A percentile compares a stretch with the other conserved stretches of the same genome.
Evolutionary conservation across 805 yeast genomes (phyloP).

Genomic region (Candida awuae): DNA sequence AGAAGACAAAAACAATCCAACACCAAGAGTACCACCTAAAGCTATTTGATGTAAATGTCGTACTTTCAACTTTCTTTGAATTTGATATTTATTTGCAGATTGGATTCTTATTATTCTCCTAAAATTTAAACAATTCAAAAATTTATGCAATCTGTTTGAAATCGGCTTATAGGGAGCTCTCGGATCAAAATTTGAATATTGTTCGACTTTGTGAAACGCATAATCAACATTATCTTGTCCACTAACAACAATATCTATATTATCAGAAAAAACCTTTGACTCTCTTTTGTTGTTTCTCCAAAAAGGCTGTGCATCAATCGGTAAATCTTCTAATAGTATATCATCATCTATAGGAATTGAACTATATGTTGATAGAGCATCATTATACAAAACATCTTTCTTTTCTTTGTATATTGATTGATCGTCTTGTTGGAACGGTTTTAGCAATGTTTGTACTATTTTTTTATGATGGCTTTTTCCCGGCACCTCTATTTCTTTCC

Average conservation of each 20-base stretch:
- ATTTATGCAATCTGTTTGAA: not conserved
- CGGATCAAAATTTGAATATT: constrained; percentile 12
- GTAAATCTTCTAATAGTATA: constrained; percentile 21
- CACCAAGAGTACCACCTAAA: constrained; percentile 72
- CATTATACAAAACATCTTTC: constrained; percentile 3
- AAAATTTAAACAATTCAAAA: constrained; percentile 8
- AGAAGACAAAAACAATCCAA: constrained; percentile 59
- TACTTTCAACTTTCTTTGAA: constrained; percentile 54
- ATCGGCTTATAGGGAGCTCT: not conserved
- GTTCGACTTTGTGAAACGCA: constrained; percentile 19
- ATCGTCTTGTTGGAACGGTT: not conserved
- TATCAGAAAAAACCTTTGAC: constrained; percentile 4
- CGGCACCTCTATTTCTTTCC: constrained; percentile 9
- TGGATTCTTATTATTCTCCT: constrained; percentile 12
- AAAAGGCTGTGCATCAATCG: constrained; percentile 23
- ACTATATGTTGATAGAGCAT: constrained; percentile 5
- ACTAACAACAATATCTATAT: constrained; percentile 25
- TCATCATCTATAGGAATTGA: constrained; percentile 27
- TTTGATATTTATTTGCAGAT: constrained; percentile 20
- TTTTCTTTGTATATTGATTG: constrained; percentile 3
- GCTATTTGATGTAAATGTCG: constrained; percentile 74
- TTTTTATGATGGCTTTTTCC: constrained; percentile 3
- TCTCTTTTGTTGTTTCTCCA: constrained; percentile 2
- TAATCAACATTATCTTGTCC: constrained; percentile 26
- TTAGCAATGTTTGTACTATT: constrained; percentile 3